phyloP scores from a whole-genome alignment of 495 filamentous ascomycete species.

The Recurvomyces mirabilis region DNA sequence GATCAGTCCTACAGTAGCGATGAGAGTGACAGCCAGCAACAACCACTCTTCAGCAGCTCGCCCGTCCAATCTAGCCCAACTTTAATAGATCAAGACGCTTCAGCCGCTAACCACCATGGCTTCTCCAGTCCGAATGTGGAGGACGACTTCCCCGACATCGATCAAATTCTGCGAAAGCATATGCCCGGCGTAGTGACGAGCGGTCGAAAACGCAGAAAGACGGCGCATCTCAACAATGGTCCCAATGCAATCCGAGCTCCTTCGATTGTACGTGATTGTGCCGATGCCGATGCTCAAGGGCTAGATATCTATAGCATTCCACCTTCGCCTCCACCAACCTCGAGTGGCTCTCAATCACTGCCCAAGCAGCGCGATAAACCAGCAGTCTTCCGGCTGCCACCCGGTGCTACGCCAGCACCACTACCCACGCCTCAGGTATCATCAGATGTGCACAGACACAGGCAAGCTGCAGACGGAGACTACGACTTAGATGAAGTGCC shows the following conservation, averaged over 20 bases:
- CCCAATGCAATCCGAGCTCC: too few species aligned
- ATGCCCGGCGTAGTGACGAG: neutral
- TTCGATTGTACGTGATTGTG: too few species aligned
- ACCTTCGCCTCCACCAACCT: constrained; percentile 29
- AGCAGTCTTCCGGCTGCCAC: constrained; percentile 5
- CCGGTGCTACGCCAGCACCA: constrained; percentile 27
- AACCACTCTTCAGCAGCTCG: neutral
- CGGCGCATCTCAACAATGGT: neutral
- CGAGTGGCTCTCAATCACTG: constrained; percentile 25
- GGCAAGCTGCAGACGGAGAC: too few species aligned
- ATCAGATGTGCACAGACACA: constrained; percentile 2
- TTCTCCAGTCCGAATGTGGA: neutral
- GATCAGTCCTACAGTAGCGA: constrained; percentile 3
- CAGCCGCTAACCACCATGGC: neutral
- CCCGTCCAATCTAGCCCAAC: neutral
- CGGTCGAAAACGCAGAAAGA: constrained; percentile 20
- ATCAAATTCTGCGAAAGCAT: constrained; percentile 8
- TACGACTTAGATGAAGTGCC: too few species aligned
- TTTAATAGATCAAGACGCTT: neutral
- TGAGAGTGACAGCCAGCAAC: constrained; percentile 8
- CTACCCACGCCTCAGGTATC: constrained; percentile 19
- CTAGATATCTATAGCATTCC: constrained; percentile 27
- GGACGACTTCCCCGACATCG: neutral
- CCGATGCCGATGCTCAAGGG: constrained; percentile 2
- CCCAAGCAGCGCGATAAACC: neutral